Evolutionary conservation across 2,329 filamentous ascomycete species (phyloP).

Genomic region (Lachnellula willkommii): DNA sequence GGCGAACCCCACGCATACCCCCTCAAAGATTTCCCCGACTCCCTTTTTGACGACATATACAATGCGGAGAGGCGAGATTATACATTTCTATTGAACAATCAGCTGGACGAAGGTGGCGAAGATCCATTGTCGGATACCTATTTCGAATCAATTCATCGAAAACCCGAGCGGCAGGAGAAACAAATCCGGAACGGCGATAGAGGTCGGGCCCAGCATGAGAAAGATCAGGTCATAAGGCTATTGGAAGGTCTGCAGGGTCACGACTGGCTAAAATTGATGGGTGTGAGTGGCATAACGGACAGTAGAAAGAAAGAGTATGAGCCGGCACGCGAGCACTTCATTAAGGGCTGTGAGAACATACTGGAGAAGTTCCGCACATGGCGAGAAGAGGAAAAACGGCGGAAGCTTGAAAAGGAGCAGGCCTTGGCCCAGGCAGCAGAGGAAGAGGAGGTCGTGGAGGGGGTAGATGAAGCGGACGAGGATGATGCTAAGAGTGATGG

Average conservation of each 20-base stretch:
- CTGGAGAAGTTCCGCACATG: slow-evolving; percentile 83
- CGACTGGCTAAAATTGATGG: slow-evolving; percentile 91
- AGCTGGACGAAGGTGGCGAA: slow-evolving; percentile 32
- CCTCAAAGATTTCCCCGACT: slow-evolving; percentile 50
- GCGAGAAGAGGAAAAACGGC: slow-evolving; percentile 83
- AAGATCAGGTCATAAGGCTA: slow-evolving; percentile 57
- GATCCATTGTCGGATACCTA: slow-evolving; percentile 54
- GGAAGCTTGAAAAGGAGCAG: slow-evolving; percentile 71
- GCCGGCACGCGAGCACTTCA: slow-evolving; percentile 77
- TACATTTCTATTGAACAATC: slow-evolving; percentile 45
- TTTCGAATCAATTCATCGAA: slow-evolving; percentile 51
- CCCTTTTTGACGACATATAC: slow-evolving; percentile 50
- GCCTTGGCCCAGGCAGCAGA: slow-evolving; percentile 45
- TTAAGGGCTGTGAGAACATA: slow-evolving; percentile 73
- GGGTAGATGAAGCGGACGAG: slow-evolving; percentile 1
- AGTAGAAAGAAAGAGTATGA: slow-evolving; percentile 82
- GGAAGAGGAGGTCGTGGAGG: slow-evolving; percentile 30
- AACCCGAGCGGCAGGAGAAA: slow-evolving; percentile 55
- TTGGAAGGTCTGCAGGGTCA: slow-evolving; percentile 82
- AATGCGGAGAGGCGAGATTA: slow-evolving; percentile 55
- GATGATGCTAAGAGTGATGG: slow-evolving; percentile 34
- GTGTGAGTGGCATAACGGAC: slow-evolving; percentile 75
- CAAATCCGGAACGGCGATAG: slow-evolving; percentile 60
- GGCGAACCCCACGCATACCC: slow-evolving; percentile 29
- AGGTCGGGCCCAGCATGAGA: slow-evolving; percentile 61